These are phyloP conservation scores for Fusarium sp. DNA, from an alignment of 2,329 filamentous ascomycete species.

Conservation along the genomic window DNA sequence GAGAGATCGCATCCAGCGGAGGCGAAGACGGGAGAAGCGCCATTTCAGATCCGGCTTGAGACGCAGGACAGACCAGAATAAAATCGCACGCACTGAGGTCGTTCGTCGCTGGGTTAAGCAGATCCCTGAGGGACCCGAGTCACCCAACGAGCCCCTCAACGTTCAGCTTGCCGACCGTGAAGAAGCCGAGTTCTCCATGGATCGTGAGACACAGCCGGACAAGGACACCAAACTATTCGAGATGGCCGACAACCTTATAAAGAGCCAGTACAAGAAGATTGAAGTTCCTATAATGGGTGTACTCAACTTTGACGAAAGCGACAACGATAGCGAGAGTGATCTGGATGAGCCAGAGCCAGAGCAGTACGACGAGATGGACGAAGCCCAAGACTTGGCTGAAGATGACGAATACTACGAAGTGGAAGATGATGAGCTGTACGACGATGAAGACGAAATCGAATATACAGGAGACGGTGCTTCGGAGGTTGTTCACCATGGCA, in stretches of 20 bases:
- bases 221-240: constrained; percentile 55
- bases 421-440: constrained; percentile 43
- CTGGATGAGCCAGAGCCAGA: constrained; percentile 41
- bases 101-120: constrained; percentile 56
- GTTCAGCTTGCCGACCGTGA: constrained; percentile 48
- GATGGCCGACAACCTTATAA: constrained; percentile 58
- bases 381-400: constrained; percentile 37
- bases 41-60: constrained; percentile 53
- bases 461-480: constrained; percentile 41
- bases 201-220: constrained; percentile 51
- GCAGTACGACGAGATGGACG: constrained; percentile 42
- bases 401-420: constrained; percentile 44
- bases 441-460: constrained; percentile 39
- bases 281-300: constrained; percentile 58
- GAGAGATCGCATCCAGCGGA: constrained; percentile 56
- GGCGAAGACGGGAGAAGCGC: constrained; percentile 53
- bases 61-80: constrained; percentile 46
- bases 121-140: constrained; percentile 48
- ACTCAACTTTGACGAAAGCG: constrained; percentile 56
- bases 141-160: constrained; percentile 42
- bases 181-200: constrained; percentile 54
- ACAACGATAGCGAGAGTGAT: constrained; percentile 52
- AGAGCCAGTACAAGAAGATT: constrained; percentile 56
- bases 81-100: constrained; percentile 51
- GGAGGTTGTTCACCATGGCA: constrained; percentile 42